These are phyloP conservation scores for Tuber melanosporum DNA, from an alignment of 495 filamentous ascomycete genomes.

Conservation along the genomic window DNA sequence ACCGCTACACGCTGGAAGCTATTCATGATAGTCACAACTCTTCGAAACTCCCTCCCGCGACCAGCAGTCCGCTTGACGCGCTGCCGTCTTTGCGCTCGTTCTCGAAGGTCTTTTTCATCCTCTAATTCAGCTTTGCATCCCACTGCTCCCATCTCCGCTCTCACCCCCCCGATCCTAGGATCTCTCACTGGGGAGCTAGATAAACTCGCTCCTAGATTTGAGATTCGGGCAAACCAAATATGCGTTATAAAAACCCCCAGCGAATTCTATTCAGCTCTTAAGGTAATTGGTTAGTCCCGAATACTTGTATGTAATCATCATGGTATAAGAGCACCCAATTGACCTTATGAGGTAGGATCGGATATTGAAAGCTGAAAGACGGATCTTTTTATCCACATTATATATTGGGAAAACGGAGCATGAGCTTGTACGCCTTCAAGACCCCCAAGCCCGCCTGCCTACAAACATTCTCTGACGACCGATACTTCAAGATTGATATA, in stretches of 20 bases:
- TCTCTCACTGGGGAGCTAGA: constrained; percentile 77
- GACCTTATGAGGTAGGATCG: constrained; percentile 52
- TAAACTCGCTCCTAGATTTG: constrained; percentile 80
- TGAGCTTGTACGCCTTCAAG: constrained; percentile 58
- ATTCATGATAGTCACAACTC: constrained; percentile 31
- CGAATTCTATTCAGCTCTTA: constrained; percentile 83
- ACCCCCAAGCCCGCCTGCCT: background rate
- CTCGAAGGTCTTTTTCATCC: constrained; percentile 44
- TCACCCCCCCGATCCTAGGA: constrained; percentile 50
- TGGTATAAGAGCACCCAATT: constrained; percentile 10
- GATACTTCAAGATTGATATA: constrained; percentile 57
- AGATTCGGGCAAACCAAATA: constrained; percentile 73
- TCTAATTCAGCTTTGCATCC: constrained; percentile 39
- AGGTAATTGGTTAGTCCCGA: constrained; percentile 50
- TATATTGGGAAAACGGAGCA: constrained; percentile 94
- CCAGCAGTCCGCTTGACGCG: constrained; percentile 11
- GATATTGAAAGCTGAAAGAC: constrained; percentile 67
- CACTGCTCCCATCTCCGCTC: constrained; percentile 36
- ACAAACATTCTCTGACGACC: constrained; percentile 17
- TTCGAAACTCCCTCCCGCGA: constrained; percentile 27
- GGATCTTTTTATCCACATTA: constrained; percentile 86
- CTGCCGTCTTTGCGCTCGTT: constrained; percentile 14
- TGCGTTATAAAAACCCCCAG: constrained; percentile 67
- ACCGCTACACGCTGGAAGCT: background rate
- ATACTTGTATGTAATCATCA: background rate